Percentiles rank a stretch among this genome's conserved stretches.
phyloP scores from a whole-genome alignment of 139 green algal species.

The Coelastrella sp. region DNA sequence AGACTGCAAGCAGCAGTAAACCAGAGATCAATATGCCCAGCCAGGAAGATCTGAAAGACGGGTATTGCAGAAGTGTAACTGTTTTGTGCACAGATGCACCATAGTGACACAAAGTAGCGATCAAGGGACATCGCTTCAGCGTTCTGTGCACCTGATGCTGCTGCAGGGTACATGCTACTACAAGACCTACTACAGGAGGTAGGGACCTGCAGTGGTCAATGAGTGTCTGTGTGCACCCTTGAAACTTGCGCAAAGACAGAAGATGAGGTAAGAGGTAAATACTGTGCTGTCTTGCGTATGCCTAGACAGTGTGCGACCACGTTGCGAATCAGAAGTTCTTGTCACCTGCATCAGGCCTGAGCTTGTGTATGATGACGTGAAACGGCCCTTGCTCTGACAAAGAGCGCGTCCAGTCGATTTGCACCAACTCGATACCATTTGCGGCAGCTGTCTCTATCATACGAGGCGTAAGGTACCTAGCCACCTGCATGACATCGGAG shows the following conservation, averaged over 20 bases:
- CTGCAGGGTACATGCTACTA: background rate
- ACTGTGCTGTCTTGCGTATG: background rate
- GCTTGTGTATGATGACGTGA: constrained; percentile 82
- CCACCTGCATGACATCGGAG: constrained; percentile 30
- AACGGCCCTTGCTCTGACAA: constrained; percentile 76
- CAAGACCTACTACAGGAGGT: background rate
- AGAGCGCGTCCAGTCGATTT: constrained; percentile 62
- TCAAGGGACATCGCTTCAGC: too few relatives aligned
- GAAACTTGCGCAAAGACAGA: background rate
- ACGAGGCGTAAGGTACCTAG: constrained; percentile 63
- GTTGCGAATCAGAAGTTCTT: background rate
- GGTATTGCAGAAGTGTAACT: too few relatives aligned
- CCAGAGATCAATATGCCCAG: too few relatives aligned
- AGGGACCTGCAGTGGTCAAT: background rate
- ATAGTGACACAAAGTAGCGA: background rate
- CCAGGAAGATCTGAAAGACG: background rate
- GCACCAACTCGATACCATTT: constrained; percentile 61
- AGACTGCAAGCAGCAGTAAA: too few relatives aligned
- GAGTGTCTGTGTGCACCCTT: too few relatives aligned
- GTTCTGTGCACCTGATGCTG: background rate
- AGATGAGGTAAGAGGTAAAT: background rate
- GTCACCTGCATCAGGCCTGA: constrained; percentile 71
- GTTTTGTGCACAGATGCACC: too few relatives aligned
- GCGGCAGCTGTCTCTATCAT: constrained; percentile 56
- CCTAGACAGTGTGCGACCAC: background rate